Evolutionary conservation across 192 early-diverging fungal species (phyloP).

Genomic region (Mortierella antarctica): DNA sequence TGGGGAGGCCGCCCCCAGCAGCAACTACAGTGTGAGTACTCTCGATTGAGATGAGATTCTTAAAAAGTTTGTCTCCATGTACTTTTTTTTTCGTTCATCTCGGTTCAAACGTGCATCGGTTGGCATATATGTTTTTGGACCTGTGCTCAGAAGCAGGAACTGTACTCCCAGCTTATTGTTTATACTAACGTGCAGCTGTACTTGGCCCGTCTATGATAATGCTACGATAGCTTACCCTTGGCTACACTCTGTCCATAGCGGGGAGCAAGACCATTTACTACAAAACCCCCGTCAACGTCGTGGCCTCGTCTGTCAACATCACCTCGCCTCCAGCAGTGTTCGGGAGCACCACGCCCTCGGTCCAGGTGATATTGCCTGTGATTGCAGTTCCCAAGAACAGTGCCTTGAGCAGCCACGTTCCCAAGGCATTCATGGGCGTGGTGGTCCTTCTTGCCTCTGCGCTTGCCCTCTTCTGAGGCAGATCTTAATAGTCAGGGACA

Average conservation of each 20-base stretch:
- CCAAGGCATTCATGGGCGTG: slow-evolving; percentile 23
- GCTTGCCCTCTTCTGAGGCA: slow-evolving; percentile 11
- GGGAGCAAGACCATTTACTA: slow-evolving; percentile 22
- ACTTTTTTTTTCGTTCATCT: neutral
- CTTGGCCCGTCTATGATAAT: neutral
- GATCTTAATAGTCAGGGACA: no score
- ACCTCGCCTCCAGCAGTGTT: slow-evolving; percentile 12
- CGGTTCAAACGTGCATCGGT: neutral
- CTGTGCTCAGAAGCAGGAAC: neutral
- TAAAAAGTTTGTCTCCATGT: neutral
- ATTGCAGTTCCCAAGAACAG: slow-evolving; percentile 15
- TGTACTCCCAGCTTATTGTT: neutral
- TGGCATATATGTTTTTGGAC: no score
- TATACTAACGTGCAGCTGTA: neutral
- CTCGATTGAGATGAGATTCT: neutral
- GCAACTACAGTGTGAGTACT: slow-evolving; percentile 40
- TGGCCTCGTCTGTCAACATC: slow-evolving; percentile 15
- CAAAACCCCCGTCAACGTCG: slow-evolving; percentile 27
- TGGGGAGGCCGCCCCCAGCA: neutral
- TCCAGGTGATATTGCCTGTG: slow-evolving; percentile 21
- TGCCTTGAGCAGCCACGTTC: slow-evolving; percentile 18
- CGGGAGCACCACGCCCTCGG: slow-evolving; percentile 3
- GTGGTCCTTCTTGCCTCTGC: slow-evolving; percentile 26
- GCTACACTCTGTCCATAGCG: slow-evolving; percentile 19
- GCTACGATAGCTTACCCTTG: slow-evolving; percentile 27